phyloP scores from a whole-genome alignment of 2,329 filamentous ascomycete genomes.

The Calonectria crousiana region DNA sequence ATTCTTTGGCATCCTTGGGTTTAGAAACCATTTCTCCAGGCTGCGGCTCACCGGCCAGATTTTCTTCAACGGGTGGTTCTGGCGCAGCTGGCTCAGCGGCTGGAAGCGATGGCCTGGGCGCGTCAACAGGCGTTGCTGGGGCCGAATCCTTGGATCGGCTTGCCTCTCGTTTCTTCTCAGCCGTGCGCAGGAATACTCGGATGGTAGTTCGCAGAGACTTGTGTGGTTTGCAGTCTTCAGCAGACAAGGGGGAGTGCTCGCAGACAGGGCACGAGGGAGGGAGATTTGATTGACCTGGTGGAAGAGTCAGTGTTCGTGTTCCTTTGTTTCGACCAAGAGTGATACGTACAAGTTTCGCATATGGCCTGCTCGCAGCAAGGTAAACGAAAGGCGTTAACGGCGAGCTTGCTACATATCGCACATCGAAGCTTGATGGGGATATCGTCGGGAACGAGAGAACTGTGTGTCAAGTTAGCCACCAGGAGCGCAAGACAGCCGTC shows the following conservation, averaged over 20 bases:
- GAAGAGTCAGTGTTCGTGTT: constrained; percentile 28
- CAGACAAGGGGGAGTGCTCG: constrained; percentile 88
- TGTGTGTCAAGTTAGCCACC: constrained; percentile 53
- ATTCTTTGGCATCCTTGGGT: constrained; percentile 18
- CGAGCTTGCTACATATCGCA: constrained; percentile 91
- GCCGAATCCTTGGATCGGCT: constrained; percentile 63
- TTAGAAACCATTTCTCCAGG: constrained; percentile 20
- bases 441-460: constrained; percentile 82
- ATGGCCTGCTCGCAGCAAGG: constrained; percentile 97
- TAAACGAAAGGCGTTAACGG: constrained; percentile 89
- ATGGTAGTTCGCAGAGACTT: constrained; percentile 94
- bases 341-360: constrained; percentile 80
- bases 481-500: neutral
- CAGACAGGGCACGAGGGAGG: constrained; percentile 90
- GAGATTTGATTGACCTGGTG: constrained; percentile 78
- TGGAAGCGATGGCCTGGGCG: constrained; percentile 49
- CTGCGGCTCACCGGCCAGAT: constrained; percentile 13
- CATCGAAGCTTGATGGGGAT: constrained; percentile 98
- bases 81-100: constrained; percentile 35
- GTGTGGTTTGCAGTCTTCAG: constrained; percentile 88
- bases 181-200: constrained; percentile 89
- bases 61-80: constrained; percentile 37
- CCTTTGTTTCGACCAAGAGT: neutral
- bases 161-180: constrained; percentile 88
- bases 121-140: constrained; percentile 57